These are phyloP conservation scores for Candida nonsorbophila DNA, from an alignment of 805 yeast genomes.

Conservation along the genomic window DNA sequence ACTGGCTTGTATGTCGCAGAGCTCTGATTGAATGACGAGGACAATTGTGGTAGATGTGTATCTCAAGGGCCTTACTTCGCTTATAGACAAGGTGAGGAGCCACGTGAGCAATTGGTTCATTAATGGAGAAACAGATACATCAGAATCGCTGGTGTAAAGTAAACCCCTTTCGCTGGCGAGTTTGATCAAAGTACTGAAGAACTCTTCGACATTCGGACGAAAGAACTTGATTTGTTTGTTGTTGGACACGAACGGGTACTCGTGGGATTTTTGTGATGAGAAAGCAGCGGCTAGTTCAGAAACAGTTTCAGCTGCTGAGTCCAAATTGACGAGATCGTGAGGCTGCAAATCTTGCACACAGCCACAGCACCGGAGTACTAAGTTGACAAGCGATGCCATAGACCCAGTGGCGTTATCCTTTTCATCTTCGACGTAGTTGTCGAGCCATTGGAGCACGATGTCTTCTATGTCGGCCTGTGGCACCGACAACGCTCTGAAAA, in stretches of 20 bases:
- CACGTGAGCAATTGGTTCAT: conserved; percentile 62
- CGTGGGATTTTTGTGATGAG: conserved; percentile 56
- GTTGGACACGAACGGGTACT: conserved; percentile 60
- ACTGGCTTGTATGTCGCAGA: conserved; percentile 47
- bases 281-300: conserved; percentile 66
- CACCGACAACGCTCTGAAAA: conserved; percentile 25
- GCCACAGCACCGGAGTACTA: conserved; percentile 68
- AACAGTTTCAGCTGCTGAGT: conserved; percentile 68
- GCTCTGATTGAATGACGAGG: conserved; percentile 52
- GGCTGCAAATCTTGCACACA: conserved; percentile 60
- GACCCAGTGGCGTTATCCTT: no score
- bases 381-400: conserved; percentile 52
- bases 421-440: conserved; percentile 19
- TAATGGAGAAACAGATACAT: conserved; percentile 26
- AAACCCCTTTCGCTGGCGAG: conserved; percentile 59
- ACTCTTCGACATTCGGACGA: conserved; percentile 48
- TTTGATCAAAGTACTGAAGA: conserved; percentile 48
- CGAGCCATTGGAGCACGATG: conserved; percentile 36
- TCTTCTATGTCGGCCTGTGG: conserved; percentile 26
- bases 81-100: conserved; percentile 68
- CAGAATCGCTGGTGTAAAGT: conserved; percentile 33
- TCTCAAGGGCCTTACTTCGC: conserved; percentile 67
- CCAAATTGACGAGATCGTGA: conserved; percentile 70
- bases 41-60: conserved; percentile 58
- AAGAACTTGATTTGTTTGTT: conserved; percentile 44